Base-by-base conservation (phyloP, 371 early-diverging fungal species). In the Aphelidium insulamus region DNA sequence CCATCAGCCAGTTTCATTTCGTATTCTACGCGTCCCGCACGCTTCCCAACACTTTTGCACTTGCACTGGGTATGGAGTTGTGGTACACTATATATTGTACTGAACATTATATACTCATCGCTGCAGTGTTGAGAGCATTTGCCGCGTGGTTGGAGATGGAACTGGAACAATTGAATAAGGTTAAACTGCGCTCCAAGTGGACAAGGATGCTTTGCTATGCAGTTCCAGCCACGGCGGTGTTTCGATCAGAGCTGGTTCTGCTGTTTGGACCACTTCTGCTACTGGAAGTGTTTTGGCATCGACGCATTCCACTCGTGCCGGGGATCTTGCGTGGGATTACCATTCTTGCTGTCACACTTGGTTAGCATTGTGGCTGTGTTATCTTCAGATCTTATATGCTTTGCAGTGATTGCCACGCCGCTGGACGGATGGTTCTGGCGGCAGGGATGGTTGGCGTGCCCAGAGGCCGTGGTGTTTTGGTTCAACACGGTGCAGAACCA, bases 381-480 rank as follows among this genome's bases (percentile, higher is more conserved):
- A n/a, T n/a, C n/a, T n/a, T n/a, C n/a, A n/a, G n/a, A n/a, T n/a
- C n/a, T n/a, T n/a, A n/a, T n/a, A n/a, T n/a, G n/a, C 12, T 50
- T 57, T 30, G 33, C 78, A 16, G 36, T 37, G 0, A 5, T 66
- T 5, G 68, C 81, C 0, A 39, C 80, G 14, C 41, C 49, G 0
- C 49, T 86, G 11, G 92, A 91, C 50, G 75, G 83, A 3, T 73
- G 61, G 43, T 75, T 85, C 40, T 91, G 90, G 90, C 18, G 35
- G 5, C 55, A 55, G 21, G 28, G 39, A 9, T 44, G 48, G 33
- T 57, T 50, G 43, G 47, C 73, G 34, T 91, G 86, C 86, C 87
- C 95, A 2, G 90, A 94, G 45, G 56, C 68, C 7, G 46, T 51
- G 10, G 81, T 74, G 2, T 83, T 91, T 49, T 56, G 57, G 37